Base-by-base conservation (phyloP, 768 basidiomycete genomes). In the Pulveroboletus sp. region DNA sequence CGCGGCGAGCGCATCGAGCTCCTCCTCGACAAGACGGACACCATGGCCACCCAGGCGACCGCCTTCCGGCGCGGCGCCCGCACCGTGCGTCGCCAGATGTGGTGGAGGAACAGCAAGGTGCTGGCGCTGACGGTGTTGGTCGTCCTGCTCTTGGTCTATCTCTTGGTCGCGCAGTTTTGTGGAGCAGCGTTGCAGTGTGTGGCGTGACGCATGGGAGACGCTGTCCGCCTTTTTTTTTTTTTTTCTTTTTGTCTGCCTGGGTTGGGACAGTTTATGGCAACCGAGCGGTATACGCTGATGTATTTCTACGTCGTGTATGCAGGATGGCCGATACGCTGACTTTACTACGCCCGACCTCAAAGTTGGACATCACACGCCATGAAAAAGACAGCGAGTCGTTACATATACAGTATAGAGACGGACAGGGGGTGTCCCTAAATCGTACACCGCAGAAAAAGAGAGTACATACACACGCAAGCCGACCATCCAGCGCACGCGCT, bases 11-110 rank as follows among this genome's bases (percentile, higher is more conserved):
- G 96, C 46, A 91, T 99, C 57, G 95, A 97, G 66, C 76, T 97
- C 15, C 78, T 99, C 45, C 89, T 98, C 28, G 93, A 97, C 73
- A 96, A 96, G 77, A 99, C 96, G 27, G 94, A 97, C 64, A 87
- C 78, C 47, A 90, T 99, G 84, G 88, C 90, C 7, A 86, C 84
- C 9, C 93, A 98, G 68, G 93, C 95, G 5, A 90, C 89, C 4
- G 92, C 91, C 7, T 99, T 99, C 72, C 73, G 92, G 40, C 73
- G 93, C 44, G 93, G 93, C 6, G 93, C 93, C 14, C 75, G 91
- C 38, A 83, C 76, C n/a, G 84, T 86, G 18, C 73, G 91, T 36
- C 75, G 89, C 50, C 81, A 90, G 65, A 90, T 91, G 87, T 91
- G 89, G 85, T 93, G 90, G 90, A 82, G 80, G 71, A 91, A 86